Base-by-base conservation (phyloP, 306 rosid species). In the Fragaria nilgerrensis region DNA sequence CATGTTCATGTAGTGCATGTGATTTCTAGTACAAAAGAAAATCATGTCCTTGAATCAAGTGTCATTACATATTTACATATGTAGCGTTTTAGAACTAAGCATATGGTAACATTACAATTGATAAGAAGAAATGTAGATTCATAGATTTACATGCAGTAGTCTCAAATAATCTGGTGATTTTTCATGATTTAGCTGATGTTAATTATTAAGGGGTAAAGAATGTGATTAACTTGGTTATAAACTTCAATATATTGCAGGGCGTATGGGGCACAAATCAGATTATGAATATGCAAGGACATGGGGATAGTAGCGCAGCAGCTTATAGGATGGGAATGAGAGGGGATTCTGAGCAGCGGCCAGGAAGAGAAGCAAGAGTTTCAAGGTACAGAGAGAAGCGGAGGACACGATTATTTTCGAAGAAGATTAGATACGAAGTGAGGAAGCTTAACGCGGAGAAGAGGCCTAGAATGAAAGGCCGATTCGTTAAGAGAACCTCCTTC, bases 381-480 rank as follows among this genome's bases (percentile, higher is more conserved):
- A 89, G 98, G 78, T 94, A 94, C 75, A 90, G 96, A 85, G 96
- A 92, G 75, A 94, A 94, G 86, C 79, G 98, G 72, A 86, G 97
- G 61, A 90, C 95, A 6, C 85, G 98, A 34, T 72, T 94, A 41
- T 94, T 94, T 83, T 89, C 98, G 41, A 94, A 94, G 89, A 94
- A 92, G 65, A 92, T 94, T 67, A 83, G 98, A 67, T 94, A 94
- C 70, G 93, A 94, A 76, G 98, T 94, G 2, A 86, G 98, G 81
- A 94, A 94, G 74, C 75, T 94, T 70, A 94, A 94, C 34, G 98
- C 98, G 1, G 98, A 94, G 80, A 94, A 90, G 77, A 89, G 98
- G 86, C 98, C 98, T 0, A 86, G 98, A 84, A 88, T 94, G 96
- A 94, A 94, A 79, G 98, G 98, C 48, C 77, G 98, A 9, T 94